Evolutionary conservation across 768 basidiomycete genomes (phyloP).

Genomic region (Neoboletus subvelutipes): DNA sequence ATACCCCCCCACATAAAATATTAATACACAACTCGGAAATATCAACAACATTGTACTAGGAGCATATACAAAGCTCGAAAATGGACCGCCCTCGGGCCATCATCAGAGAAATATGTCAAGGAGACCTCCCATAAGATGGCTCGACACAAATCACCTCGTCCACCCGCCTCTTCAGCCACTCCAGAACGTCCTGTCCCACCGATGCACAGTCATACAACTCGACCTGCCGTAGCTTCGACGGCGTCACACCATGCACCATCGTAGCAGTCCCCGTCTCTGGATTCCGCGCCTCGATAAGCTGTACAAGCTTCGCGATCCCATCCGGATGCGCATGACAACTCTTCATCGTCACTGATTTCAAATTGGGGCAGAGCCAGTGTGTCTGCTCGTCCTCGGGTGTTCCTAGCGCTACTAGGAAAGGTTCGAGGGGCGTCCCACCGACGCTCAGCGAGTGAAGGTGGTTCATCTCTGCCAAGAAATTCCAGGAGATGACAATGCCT

Average conservation of each 20-base stretch:
- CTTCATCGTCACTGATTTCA: slow-evolving; percentile 60
- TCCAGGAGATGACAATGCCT: slow-evolving; percentile 64
- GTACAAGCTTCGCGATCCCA: slow-evolving; percentile 65
- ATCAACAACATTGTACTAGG: not conserved
- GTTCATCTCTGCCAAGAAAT: slow-evolving; percentile 58
- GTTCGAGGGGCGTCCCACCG: slow-evolving; percentile 65
- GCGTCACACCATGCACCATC: slow-evolving; percentile 47
- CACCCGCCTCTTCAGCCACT: slow-evolving; percentile 63
- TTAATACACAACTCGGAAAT: slow-evolving; percentile 18
- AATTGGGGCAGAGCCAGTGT: slow-evolving; percentile 63
- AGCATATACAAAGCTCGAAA: slow-evolving; percentile 5
- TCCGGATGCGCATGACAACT: slow-evolving; percentile 66
- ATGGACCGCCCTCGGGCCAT: not conserved
- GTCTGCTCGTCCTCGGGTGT: slow-evolving; percentile 58
- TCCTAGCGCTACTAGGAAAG: slow-evolving; percentile 56
- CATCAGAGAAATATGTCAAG: slow-evolving; percentile 6
- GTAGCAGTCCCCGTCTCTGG: slow-evolving; percentile 42
- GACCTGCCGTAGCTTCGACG: slow-evolving; percentile 52
- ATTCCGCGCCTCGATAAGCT: slow-evolving; percentile 70
- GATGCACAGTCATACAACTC: slow-evolving; percentile 68
- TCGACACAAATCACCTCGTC: slow-evolving; percentile 64
- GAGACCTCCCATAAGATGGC: slow-evolving; percentile 47
- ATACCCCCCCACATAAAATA: slow-evolving; percentile 14
- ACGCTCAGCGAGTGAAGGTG: slow-evolving; percentile 60
- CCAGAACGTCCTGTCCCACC: slow-evolving; percentile 66